These are phyloP conservation scores for Macaranga tanarius DNA, from an alignment of 441 rosid species.

Conservation along the genomic window DNA sequence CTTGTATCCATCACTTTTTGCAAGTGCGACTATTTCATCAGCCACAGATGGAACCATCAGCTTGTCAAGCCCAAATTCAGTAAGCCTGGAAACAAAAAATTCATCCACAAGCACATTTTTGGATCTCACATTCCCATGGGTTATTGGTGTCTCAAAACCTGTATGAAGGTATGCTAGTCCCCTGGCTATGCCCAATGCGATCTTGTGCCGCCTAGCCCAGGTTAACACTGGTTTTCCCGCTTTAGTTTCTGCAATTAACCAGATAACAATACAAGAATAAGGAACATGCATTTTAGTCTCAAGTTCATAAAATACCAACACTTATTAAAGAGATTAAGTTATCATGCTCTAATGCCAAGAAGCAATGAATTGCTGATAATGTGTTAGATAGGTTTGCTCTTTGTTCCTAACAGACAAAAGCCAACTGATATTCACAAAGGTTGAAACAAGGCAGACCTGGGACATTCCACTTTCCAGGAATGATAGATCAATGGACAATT, in stretches of 20 bases:
- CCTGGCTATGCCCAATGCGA: slow-evolving; percentile 82
- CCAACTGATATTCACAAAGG: background rate
- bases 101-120: slow-evolving; percentile 93
- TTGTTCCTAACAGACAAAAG: too few relatives aligned
- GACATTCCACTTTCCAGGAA: background rate
- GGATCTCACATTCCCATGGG: slow-evolving; percentile 86
- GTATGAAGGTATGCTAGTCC: slow-evolving; percentile 86
- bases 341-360: too few relatives aligned
- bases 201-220: slow-evolving; percentile 96
- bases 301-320: too few relatives aligned
- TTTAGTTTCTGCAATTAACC: slow-evolving; percentile 54
- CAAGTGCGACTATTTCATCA: slow-evolving; percentile 86
- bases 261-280: slow-evolving; percentile 11
- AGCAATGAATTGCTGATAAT: too few relatives aligned
- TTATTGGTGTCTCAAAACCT: slow-evolving; percentile 72
- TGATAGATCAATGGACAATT: background rate
- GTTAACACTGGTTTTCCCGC: slow-evolving; percentile 73
- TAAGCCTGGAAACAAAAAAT: slow-evolving; percentile 72
- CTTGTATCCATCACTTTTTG: slow-evolving; percentile 83
- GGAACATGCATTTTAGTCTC: background rate
- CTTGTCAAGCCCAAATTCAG: slow-evolving; percentile 91
- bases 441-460: background rate
- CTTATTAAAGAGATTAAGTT: too few relatives aligned
- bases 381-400: too few relatives aligned
- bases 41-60: slow-evolving; percentile 88